phyloP scores from a whole-genome alignment of 179 eudicot genomes.

The Beta macrorhiza region DNA sequence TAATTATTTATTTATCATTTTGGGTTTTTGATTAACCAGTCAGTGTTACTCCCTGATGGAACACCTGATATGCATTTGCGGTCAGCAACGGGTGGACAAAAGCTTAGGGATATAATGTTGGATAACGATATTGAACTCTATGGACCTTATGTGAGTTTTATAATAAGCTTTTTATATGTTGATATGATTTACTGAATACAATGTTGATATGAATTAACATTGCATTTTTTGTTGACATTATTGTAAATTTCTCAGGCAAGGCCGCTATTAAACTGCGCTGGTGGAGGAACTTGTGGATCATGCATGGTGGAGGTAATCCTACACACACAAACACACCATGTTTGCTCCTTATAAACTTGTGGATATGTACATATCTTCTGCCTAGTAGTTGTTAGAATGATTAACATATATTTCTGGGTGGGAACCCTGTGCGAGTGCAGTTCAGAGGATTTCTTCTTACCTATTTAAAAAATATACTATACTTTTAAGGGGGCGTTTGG shows the following conservation, averaged over 20 bases:
- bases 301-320: slow-evolving; percentile 78
- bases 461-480: too few relatives aligned
- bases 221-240: not conserved
- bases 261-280: slow-evolving; percentile 65
- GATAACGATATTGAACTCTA: slow-evolving; percentile 68
- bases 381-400: too few relatives aligned
- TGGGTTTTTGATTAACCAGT: slow-evolving; percentile 35
- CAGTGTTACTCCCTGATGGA: slow-evolving; percentile 89
- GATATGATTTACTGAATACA: not conserved
- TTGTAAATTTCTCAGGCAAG: slow-evolving; percentile 41
- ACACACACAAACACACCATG: not conserved
- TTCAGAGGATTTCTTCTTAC: too few relatives aligned
- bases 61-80: slow-evolving; percentile 80
- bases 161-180: not conserved
- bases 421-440: too few relatives aligned
- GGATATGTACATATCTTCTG: too few relatives aligned
- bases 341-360: too few relatives aligned
- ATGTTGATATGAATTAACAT: not conserved
- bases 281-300: slow-evolving; percentile 83
- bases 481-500: too few relatives aligned
- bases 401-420: too few relatives aligned
- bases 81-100: slow-evolving; percentile 70
- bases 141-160: slow-evolving; percentile 78
- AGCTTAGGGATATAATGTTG: slow-evolving; percentile 79
- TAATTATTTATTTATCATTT: not conserved